phyloP scores from a whole-genome alignment of 352 stramenopile species.

The Phytophthora boehmeriae region DNA sequence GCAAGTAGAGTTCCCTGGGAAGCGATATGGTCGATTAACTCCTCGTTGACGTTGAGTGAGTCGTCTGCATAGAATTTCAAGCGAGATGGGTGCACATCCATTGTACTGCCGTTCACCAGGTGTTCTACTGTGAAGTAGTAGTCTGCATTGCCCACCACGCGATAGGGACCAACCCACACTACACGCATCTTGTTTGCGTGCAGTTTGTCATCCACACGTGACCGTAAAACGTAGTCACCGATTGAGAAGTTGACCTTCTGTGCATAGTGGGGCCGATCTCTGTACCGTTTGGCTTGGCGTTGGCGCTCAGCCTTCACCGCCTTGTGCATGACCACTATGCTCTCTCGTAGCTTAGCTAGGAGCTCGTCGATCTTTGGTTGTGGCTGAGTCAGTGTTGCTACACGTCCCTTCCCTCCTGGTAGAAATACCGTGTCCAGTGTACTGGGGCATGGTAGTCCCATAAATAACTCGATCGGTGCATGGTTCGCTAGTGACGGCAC shows the following conservation, averaged over 20 bases:
- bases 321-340: neutral
- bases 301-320: neutral
- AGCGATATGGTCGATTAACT: neutral
- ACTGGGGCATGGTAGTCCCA: no score
- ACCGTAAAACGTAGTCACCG: no score
- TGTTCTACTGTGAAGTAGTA: neutral
- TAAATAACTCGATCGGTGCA: no score
- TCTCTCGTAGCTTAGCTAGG: neutral
- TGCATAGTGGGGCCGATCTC: neutral
- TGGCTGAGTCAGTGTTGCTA: no score
- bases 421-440: no score
- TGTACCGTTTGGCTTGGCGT: neutral
- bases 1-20: neutral
- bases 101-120: neutral
- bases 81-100: no score
- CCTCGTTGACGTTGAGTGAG: neutral
- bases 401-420: no score
- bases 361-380: neutral
- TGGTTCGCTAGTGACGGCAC: no score
- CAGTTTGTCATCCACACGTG: no score
- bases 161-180: neutral
- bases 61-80: neutral
- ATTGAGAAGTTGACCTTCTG: no score
- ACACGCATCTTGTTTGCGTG: neutral
- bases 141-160: neutral